phyloP scores from a whole-genome alignment of 129 eudicot species.

The carrot (Daucus carota) region DNA sequence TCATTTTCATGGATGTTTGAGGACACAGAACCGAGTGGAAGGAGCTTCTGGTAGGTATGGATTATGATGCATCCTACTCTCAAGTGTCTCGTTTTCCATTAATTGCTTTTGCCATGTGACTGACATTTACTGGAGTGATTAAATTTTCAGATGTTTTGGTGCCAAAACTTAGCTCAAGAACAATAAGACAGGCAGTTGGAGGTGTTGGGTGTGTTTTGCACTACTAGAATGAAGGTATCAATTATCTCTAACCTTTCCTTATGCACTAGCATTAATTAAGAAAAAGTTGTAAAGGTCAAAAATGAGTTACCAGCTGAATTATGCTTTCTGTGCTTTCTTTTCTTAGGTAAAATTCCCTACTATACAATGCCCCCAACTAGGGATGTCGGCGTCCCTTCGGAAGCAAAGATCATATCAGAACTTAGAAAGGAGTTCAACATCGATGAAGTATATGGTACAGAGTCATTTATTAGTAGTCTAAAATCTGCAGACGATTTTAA shows the following conservation, averaged over 20 bases:
- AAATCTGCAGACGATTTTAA: conserved; percentile 68
- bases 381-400: conserved; percentile 52
- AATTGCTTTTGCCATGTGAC: neutral
- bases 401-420: conserved; percentile 70
- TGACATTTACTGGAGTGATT: neutral
- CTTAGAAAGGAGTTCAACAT: conserved; percentile 84
- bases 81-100: neutral
- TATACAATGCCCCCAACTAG: conserved; percentile 93
- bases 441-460: conserved; percentile 83
- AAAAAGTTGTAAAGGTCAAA: neutral
- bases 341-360: conserved; percentile 88
- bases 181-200: conserved; percentile 89
- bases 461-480: conserved; percentile 86
- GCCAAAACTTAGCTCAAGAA: conserved; percentile 83
- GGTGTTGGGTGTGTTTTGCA: conserved; percentile 89
- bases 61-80: neutral
- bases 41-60: conserved; percentile 65
- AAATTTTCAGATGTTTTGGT: conserved; percentile 59
- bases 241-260: neutral
- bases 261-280: neutral
- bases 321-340: neutral
- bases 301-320: neutral
- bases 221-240: conserved; percentile 93
- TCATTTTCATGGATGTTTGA: conserved; percentile 96
- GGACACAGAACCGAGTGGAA: conserved; percentile 73